A percentile compares a stretch with the other conserved stretches of the same genome.
phyloP scores from a whole-genome alignment of 2,329 filamentous ascomycete genomes.

The Fusarium mundagurra region DNA sequence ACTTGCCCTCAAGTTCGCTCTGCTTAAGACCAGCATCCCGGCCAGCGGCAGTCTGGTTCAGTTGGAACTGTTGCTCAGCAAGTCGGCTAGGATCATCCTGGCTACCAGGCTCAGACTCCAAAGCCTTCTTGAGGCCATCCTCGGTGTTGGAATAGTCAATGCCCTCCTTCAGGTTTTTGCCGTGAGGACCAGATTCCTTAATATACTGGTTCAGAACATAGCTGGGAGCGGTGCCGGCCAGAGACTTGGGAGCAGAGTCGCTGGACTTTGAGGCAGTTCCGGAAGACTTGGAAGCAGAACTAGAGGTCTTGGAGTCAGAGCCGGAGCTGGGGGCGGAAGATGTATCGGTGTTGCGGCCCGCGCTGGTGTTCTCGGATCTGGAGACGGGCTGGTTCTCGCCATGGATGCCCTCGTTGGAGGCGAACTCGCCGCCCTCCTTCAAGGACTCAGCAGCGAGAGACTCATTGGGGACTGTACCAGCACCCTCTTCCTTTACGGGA shows the following conservation, averaged over 20 bases:
- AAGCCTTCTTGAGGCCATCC: slow-evolving; percentile 52
- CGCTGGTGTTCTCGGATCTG: slow-evolving; percentile 5
- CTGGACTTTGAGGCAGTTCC: neutral
- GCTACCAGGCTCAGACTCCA: slow-evolving; percentile 56
- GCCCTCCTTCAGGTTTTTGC: slow-evolving; percentile 55
- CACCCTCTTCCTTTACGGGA: slow-evolving; percentile 65
- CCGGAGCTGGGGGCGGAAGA: slow-evolving; percentile 7
- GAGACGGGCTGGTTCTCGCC: slow-evolving; percentile 33
- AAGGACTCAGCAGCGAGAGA: slow-evolving; percentile 82
- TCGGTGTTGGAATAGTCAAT: slow-evolving; percentile 47
- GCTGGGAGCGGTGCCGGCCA: slow-evolving; percentile 47
- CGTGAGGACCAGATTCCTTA: slow-evolving; percentile 50
- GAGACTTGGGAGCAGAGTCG: slow-evolving; percentile 5
- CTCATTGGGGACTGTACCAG: slow-evolving; percentile 72
- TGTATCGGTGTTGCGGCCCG: neutral
- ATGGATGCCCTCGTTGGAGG: slow-evolving; percentile 63
- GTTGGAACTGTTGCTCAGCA: slow-evolving; percentile 56
- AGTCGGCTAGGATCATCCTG: slow-evolving; percentile 58
- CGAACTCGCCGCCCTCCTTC: slow-evolving; percentile 67
- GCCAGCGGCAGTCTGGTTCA: slow-evolving; percentile 33
- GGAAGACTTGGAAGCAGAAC: neutral
- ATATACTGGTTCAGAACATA: slow-evolving; percentile 51
- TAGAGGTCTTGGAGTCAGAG: neutral
- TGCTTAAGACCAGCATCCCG: slow-evolving; percentile 44
- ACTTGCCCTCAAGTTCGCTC: slow-evolving; percentile 37